Evolutionary conservation across 768 basidiomycete species (phyloP).

Genomic region (Mycena capillaripes): DNA sequence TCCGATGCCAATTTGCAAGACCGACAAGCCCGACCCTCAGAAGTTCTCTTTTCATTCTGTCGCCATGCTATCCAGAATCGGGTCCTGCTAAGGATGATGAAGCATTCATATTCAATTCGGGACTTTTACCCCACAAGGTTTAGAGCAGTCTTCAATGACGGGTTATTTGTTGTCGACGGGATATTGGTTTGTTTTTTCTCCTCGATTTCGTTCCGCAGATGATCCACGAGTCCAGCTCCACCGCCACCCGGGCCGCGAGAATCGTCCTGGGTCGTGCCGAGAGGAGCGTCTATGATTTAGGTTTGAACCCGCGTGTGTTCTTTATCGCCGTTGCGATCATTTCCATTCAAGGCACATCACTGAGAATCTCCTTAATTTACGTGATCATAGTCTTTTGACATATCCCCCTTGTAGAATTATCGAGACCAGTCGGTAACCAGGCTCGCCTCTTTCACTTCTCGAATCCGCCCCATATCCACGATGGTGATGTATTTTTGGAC

Average conservation of each 20-base stretch:
- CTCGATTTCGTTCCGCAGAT: background rate
- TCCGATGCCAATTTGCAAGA: conserved; percentile 5
- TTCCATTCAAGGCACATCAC: conserved; percentile 23
- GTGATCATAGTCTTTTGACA: background rate
- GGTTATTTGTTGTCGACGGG: background rate
- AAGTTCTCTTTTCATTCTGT: conserved; percentile 21
- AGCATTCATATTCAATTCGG: background rate
- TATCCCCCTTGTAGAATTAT: background rate
- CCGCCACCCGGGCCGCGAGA: background rate
- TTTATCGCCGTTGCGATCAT: conserved; percentile 25
- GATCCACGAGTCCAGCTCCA: conserved; percentile 5
- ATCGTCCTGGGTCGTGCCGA: background rate
- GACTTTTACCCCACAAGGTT: no score
- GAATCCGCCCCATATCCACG: conserved; percentile 14
- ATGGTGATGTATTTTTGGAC: conserved; percentile 15
- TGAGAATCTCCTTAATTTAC: background rate
- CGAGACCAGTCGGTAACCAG: conserved; percentile 16
- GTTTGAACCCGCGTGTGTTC: conserved; percentile 25
- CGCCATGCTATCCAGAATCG: conserved; percentile 17
- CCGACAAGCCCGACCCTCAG: conserved; percentile 44
- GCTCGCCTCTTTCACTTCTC: conserved; percentile 14
- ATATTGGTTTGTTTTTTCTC: background rate
- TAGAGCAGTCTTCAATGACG: no score
- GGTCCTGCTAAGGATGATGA: background rate
- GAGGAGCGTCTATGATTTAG: conserved; percentile 9